Base-by-base conservation (phyloP, 805 yeast species). In the Teunomyces kruisii region DNA sequence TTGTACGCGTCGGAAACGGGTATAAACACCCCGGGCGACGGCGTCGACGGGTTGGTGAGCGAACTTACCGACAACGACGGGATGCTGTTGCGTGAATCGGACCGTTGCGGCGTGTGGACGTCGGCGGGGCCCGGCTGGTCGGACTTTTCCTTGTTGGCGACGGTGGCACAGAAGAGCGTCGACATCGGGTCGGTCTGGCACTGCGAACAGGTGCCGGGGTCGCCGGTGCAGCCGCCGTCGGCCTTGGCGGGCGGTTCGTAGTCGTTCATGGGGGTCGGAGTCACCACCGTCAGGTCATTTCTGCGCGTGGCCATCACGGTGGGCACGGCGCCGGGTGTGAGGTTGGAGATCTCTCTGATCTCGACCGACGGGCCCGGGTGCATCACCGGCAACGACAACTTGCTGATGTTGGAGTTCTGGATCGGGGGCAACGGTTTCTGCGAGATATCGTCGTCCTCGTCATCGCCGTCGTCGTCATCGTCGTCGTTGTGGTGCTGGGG, bases 1-100 rank as follows among this genome's bases (percentile, higher is more conserved):
- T 84, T 86, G 67, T 88, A 90, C 0, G 97, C 96, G 56, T 90
- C 96, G 10, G 91, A 82, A 58, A 94, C 86, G 2, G 97, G 96
- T 39, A 90, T 88, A 52, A 81, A 90, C 56, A 81, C 78, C 40
- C 70, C 79, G 35, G 47, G 46, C 1, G 56, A 42, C 7, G 54
- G 44, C 1, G 54, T 45, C 10, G 54, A 44, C 2, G 64, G 56
- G 12, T 36, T 35, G 14, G 49, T 40, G 14, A 42, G n/a, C 7
- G 52, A 33, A 1, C 48, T 43, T 10, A 45, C 46, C n/a, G 53
- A 44, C 12, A 52, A 38, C 3, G 62, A 47, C 5, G 63, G 55
- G 12, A 55, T 37, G 39, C 49, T 52, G 2, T 47, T 37, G 35
- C 37, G 51, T 3, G 60, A 50, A 12, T 24, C 41, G 16, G 39